phyloP scores from a whole-genome alignment of 768 basidiomycete genomes.

The Auriculariales sp. region DNA sequence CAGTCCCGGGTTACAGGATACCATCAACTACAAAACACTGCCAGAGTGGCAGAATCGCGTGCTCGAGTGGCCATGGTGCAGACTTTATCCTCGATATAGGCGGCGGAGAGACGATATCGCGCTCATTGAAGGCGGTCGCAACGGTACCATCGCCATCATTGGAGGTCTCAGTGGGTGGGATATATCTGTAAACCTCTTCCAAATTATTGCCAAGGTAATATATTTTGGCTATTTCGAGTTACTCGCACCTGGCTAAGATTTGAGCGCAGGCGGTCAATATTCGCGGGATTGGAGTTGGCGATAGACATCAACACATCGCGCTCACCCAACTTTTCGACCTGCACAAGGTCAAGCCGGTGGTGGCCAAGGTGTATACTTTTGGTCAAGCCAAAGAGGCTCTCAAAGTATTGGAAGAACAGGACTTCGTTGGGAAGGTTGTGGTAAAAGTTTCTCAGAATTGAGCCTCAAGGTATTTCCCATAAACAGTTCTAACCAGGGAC shows the following conservation, averaged over 20 bases:
- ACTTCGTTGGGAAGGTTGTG: neutral
- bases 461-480: no score
- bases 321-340: slow-evolving; percentile 6
- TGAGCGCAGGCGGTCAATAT: slow-evolving; percentile 27
- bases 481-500: no score
- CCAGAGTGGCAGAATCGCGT: slow-evolving; percentile 46
- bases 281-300: slow-evolving; percentile 41
- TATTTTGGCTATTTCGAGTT: no score
- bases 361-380: neutral
- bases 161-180: slow-evolving; percentile 28
- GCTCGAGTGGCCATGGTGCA: slow-evolving; percentile 16
- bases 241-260: no score
- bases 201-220: no score
- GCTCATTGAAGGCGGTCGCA: slow-evolving; percentile 25
- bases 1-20: slow-evolving; percentile 21
- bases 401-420: neutral
- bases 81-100: slow-evolving; percentile 37
- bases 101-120: slow-evolving; percentile 33
- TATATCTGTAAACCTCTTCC: neutral
- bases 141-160: slow-evolving; percentile 38
- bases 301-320: slow-evolving; percentile 35
- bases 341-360: neutral
- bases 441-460: neutral
- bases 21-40: slow-evolving; percentile 47
- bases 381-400: neutral